Percentiles rank a stretch among this genome's conserved stretches.
phyloP scores from a whole-genome alignment of 2,329 filamentous ascomycete genomes.

The Hypomyces rosellus region DNA sequence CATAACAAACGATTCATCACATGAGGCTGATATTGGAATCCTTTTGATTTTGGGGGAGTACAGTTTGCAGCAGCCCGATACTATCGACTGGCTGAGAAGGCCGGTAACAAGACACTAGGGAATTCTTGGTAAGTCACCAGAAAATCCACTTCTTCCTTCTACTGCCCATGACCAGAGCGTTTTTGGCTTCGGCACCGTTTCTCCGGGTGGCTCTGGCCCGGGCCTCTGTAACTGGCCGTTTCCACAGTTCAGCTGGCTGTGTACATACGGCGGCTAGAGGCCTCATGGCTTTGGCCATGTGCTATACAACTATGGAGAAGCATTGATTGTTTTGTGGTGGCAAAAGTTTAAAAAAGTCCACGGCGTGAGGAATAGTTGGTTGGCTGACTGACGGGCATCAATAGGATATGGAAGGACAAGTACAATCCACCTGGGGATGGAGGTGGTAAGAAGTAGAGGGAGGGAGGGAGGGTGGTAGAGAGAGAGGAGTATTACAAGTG shows the following conservation, averaged over 20 bases:
- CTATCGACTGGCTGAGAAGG: constrained; percentile 83
- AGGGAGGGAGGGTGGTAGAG: background rate
- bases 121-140: constrained; percentile 77
- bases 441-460: constrained; percentile 34
- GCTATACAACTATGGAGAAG: too few species aligned
- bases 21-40: constrained; percentile 42
- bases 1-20: constrained; percentile 22
- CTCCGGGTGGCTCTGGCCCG: too few species aligned
- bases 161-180: background rate
- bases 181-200: too few species aligned
- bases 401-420: constrained; percentile 97
- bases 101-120: constrained; percentile 82
- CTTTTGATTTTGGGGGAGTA: constrained; percentile 15
- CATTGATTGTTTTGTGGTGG: too few species aligned
- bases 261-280: too few species aligned
- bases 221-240: too few species aligned
- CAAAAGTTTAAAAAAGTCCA: too few species aligned
- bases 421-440: constrained; percentile 53
- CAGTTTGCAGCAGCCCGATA: constrained; percentile 81
- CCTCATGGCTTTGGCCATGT: too few species aligned
- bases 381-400: background rate
- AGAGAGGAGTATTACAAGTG: too few species aligned
- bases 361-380: too few species aligned
- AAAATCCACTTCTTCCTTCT: constrained; percentile 10
- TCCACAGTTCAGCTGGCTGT: too few species aligned